Percentiles rank a stretch among this genome's conserved stretches.
These are phyloP conservation scores for Puccinia brachypodii DNA, from an alignment of 1,284 basidiomycete species.

Conservation along the genomic window DNA sequence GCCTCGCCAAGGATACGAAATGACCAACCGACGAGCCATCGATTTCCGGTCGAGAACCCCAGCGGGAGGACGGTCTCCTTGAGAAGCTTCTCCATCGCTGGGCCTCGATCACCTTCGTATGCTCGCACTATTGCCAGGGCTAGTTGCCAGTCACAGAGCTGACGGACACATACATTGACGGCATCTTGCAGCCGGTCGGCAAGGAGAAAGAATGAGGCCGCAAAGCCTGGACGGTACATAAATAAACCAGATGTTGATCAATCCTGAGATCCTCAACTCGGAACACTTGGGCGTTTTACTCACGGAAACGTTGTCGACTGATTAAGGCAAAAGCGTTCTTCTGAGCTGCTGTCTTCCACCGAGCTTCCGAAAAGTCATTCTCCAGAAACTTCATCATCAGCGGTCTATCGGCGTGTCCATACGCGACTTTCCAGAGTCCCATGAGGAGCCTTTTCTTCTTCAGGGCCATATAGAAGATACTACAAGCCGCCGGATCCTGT, in stretches of 20 bases:
- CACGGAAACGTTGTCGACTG: conserved; percentile 87
- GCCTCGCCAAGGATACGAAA: conserved; percentile 84
- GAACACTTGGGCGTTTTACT: conserved; percentile 53
- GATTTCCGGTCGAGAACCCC: conserved; percentile 80
- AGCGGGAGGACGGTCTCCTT: conserved; percentile 73
- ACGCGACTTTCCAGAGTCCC: conserved; percentile 91
- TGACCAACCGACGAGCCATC: conserved; percentile 96
- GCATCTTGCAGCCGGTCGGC: conserved; percentile 86
- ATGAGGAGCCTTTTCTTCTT: conserved; percentile 88
- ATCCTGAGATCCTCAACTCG: background rate
- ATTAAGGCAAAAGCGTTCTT: conserved; percentile 96
- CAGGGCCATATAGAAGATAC: conserved; percentile 90
- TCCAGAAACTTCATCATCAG: conserved; percentile 88
- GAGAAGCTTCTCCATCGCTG: conserved; percentile 71
- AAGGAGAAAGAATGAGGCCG: conserved; percentile 94
- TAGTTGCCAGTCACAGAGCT: conserved; percentile 84
- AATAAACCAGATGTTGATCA: background rate
- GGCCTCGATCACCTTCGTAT: conserved; percentile 78
- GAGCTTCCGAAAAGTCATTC: conserved; percentile 80
- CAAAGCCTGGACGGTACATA: conserved; percentile 68
- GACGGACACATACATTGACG: conserved; percentile 82
- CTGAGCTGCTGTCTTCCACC: conserved; percentile 88
- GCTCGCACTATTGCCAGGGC: conserved; percentile 82
- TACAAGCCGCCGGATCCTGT: conserved; percentile 82
- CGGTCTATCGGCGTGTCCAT: conserved; percentile 85